A percentile compares a stretch with the other conserved stretches of the same genome.
Conservation (phyloP, 768 basidiomycete species). For the Coprinopsis cinerea region DNA sequence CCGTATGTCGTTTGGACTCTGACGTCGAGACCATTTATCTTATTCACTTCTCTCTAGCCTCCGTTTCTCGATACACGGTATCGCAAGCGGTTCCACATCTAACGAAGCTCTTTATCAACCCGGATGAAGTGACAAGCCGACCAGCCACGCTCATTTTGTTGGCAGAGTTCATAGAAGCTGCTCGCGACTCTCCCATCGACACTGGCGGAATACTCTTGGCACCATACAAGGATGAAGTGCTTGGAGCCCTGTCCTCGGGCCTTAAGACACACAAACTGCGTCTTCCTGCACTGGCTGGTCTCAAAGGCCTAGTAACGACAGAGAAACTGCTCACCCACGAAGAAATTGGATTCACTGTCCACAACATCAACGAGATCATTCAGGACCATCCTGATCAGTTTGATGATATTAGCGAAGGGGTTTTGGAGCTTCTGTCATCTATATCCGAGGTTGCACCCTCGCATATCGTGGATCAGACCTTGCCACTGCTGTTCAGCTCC, state of each 20-base stretch:
- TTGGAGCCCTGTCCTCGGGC: conserved; percentile 58
- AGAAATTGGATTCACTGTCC: conserved; percentile 77
- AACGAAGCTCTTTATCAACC: conserved; percentile 67
- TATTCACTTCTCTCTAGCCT: too few species aligned
- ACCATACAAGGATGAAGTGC: conserved; percentile 70
- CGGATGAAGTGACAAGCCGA: conserved; percentile 62
- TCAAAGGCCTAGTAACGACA: conserved; percentile 64
- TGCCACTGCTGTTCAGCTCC: conserved; percentile 72
- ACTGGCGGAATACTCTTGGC: conserved; percentile 27
- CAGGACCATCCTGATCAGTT: conserved; percentile 43
- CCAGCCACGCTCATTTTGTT: conserved; percentile 62
- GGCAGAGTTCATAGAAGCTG: conserved; percentile 55
- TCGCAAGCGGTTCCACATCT: conserved; percentile 70
- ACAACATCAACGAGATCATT: conserved; percentile 67
- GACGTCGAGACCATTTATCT: background rate
- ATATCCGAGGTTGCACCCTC: conserved; percentile 55
- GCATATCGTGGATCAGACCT: conserved; percentile 65
- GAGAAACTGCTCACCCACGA: conserved; percentile 55
- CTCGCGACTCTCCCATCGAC: conserved; percentile 33
- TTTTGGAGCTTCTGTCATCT: conserved; percentile 56
- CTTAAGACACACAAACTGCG: conserved; percentile 47
- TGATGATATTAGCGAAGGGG: conserved; percentile 52
- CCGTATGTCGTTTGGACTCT: conserved; percentile 40
- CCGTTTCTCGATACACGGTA: conserved; percentile 61
- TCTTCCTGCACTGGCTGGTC: conserved; percentile 55